phyloP scores from a whole-genome alignment of 1,139 yeast genomes.

The Wickerhamomyces sp. region DNA sequence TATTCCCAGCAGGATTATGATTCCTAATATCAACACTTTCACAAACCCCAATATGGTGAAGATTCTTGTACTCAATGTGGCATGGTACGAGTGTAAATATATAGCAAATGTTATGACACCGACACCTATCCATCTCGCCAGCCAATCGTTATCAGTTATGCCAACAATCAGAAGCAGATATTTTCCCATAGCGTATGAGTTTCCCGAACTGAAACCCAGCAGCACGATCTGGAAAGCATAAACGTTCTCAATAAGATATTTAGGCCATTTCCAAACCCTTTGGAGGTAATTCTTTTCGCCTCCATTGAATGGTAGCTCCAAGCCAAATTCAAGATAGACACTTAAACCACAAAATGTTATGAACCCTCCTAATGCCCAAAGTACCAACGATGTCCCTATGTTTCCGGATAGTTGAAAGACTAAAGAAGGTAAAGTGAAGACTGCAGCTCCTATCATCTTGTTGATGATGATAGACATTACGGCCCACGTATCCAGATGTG shows the following conservation, averaged over 20 bases:
- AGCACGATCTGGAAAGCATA: constrained; percentile 46
- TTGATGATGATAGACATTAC: constrained; percentile 39
- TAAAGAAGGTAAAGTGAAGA: constrained; percentile 46
- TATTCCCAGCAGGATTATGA: constrained; percentile 37
- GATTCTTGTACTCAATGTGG: constrained; percentile 39
- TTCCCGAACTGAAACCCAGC: constrained; percentile 47
- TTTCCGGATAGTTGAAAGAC: constrained; percentile 42
- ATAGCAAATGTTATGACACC: constrained; percentile 39
- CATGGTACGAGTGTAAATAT: constrained; percentile 36
- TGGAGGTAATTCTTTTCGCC: constrained; percentile 50
- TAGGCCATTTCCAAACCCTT: constrained; percentile 29
- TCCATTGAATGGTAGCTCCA: constrained; percentile 44
- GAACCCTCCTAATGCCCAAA: constrained; percentile 44
- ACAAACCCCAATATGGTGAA: constrained; percentile 42
- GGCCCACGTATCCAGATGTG: constrained; percentile 19
- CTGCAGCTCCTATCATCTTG: constrained; percentile 51
- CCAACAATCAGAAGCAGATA: constrained; percentile 39
- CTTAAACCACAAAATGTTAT: constrained; percentile 44
- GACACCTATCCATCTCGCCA: constrained; percentile 42
- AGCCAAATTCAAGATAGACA: constrained; percentile 43
- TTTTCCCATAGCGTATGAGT: constrained; percentile 48
- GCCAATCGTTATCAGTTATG: constrained; percentile 26
- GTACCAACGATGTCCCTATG: constrained; percentile 34
- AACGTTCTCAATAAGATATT: constrained; percentile 27
- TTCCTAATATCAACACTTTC: constrained; percentile 37